Conservation (phyloP, 495 filamentous ascomycete genomes). For the Cercophora scortea region DNA sequence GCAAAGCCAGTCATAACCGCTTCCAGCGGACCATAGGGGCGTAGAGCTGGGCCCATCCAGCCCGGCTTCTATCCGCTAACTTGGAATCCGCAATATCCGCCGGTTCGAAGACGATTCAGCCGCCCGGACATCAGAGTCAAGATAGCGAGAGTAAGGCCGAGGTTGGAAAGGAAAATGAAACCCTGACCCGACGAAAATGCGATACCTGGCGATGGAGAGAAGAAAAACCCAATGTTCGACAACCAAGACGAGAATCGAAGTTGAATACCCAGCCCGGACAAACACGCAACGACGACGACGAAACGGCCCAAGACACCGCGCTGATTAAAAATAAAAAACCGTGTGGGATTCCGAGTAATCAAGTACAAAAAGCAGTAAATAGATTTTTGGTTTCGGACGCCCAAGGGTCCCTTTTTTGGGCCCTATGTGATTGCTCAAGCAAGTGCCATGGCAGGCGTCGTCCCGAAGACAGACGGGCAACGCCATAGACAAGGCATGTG, state of each 20-base stretch:
- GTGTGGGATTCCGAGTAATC: slow-evolving; percentile 1
- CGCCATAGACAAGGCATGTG: too few species aligned
- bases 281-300: background rate
- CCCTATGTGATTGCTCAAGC: slow-evolving; percentile 1
- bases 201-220: too few species aligned
- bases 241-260: background rate
- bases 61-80: too few species aligned
- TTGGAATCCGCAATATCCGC: too few species aligned
- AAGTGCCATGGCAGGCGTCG: background rate
- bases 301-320: slow-evolving; percentile 5
- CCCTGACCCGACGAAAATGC: too few species aligned
- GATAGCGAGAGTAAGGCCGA: too few species aligned
- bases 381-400: slow-evolving; percentile 9
- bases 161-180: too few species aligned
- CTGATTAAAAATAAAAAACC: slow-evolving; percentile 7
- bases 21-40: too few species aligned
- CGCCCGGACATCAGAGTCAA: too few species aligned
- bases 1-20: too few species aligned
- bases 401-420: background rate
- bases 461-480: background rate
- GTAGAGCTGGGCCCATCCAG: too few species aligned
- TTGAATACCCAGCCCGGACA: background rate
- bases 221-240: background rate
- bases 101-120: too few species aligned
- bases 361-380: slow-evolving; percentile 1